These are phyloP conservation scores for Diaporthe aspalathi DNA, from an alignment of 2,329 filamentous ascomycete genomes.

Conservation along the genomic window DNA sequence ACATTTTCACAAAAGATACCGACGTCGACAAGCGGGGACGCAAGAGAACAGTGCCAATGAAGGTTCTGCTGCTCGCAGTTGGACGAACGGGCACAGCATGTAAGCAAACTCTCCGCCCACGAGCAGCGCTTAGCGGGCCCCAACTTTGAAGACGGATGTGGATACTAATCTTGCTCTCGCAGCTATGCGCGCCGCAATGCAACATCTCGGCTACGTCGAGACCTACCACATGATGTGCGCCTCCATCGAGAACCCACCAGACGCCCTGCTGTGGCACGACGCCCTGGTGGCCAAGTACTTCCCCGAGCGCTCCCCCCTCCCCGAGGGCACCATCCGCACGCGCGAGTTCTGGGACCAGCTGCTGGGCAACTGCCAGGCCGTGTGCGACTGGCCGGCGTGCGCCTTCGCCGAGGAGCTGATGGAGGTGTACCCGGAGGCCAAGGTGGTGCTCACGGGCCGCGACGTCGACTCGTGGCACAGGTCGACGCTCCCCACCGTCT, in stretches of 20 bases:
- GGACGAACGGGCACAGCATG: conserved; percentile 78
- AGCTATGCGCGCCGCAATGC: conserved; percentile 74
- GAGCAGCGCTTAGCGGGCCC: neutral
- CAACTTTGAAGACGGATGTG: neutral
- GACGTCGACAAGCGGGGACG: conserved; percentile 75
- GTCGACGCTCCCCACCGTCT: conserved; percentile 74
- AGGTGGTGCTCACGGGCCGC: conserved; percentile 75
- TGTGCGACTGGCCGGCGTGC: conserved; percentile 76
- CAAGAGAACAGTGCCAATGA: conserved; percentile 76
- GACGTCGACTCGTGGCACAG: conserved; percentile 73
- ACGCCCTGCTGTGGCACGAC: conserved; percentile 77
- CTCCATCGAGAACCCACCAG: conserved; percentile 74
- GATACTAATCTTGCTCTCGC: conserved; percentile 13
- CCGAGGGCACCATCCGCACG: conserved; percentile 47
- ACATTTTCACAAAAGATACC: conserved; percentile 73
- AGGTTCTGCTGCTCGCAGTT: conserved; percentile 75
- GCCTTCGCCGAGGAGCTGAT: conserved; percentile 78
- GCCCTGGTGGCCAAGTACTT: conserved; percentile 67
- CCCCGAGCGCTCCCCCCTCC: conserved; percentile 67
- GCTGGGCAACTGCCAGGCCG: conserved; percentile 73
- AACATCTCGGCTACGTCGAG: conserved; percentile 74
- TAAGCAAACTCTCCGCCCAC: conserved; percentile 51
- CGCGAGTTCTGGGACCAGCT: conserved; percentile 77
- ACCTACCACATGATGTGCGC: conserved; percentile 81
- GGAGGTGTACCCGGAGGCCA: conserved; percentile 77